Evolutionary conservation across 192 early-diverging fungal species (phyloP), one percentile per base, ranked within the genome.

Genomic region (Phycomyces nitens): DNA sequence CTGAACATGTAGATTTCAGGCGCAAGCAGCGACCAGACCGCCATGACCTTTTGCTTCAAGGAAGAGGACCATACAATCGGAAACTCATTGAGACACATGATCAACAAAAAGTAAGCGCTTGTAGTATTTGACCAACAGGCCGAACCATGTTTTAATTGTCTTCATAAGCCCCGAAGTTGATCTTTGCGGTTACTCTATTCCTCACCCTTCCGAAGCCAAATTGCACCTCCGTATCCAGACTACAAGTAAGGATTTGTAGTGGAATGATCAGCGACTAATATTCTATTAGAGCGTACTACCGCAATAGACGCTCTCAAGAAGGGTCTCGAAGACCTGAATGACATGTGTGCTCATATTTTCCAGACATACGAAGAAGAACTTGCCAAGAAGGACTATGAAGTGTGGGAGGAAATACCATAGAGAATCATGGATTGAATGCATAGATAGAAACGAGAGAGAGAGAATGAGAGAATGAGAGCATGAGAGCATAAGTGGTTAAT

Each of bases 31-130:
- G 94, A 96, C 76, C 79, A 83, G 62, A 83, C 87, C 5, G 86
- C 85, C 44, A 85, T 88, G 64, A 98, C 97, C 1, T 97, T 99
- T 62, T 83, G 78, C 34, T 82, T 99, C 58, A 83, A 84, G 67
- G 90, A 95, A 64, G 95, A 99, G 76, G 97, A 97, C 75, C 97
- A 99, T 72, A 99, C 97, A 3, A 80, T 99, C 7, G 95, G 95
- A 53, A 98, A 98, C 77, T 74, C 94, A 1, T 81, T 99, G 49
- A 86, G 97, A 63, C 95, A 92, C 82, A 78, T 89, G 49, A 81
- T 99, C 15, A 95, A 96, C 89, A 94, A 98, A 71, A 97, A 98
- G 92, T 94, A 82, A 66, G 76, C 53, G 24, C 6, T 58, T 53
- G 16, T 0, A 10, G 21, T 5, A 16, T 49, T 1, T 40, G 39